Evolutionary conservation across 106 monocot species (phyloP).

Genomic region (Chionographis japonica): DNA sequence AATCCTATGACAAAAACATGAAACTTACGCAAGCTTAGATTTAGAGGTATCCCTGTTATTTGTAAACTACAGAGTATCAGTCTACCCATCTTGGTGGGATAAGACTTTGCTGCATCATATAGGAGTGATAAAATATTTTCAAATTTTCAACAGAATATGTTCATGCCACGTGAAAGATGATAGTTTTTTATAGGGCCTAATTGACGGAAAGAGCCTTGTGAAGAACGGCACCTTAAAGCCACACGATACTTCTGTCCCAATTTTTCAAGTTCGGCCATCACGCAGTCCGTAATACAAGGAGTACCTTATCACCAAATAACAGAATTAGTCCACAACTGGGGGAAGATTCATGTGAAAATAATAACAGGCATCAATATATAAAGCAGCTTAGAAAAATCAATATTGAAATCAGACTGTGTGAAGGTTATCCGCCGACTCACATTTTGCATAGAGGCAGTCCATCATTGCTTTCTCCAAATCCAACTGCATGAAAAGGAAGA

Average conservation of each 20-base stretch:
- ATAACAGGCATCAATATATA: neutral
- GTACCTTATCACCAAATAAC: constrained; percentile 46
- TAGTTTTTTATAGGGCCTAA: neutral
- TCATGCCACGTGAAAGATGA: neutral
- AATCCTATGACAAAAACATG: constrained; percentile 42
- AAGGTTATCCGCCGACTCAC: constrained; percentile 35
- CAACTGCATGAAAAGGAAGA: constrained; percentile 39
- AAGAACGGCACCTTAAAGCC: constrained; percentile 63
- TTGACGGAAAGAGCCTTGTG: neutral
- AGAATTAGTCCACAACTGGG: neutral
- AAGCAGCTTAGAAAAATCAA: neutral
- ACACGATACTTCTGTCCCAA: constrained; percentile 98
- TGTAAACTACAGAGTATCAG: no score
- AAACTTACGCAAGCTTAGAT: no score
- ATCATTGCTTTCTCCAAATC: constrained; percentile 98
- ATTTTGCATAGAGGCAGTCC: constrained; percentile 99
- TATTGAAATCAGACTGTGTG: neutral
- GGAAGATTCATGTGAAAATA: neutral
- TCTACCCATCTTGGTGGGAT: no score
- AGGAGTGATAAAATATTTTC: no score
- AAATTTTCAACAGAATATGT: no score
- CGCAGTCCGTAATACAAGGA: constrained; percentile 98
- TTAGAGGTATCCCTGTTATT: no score
- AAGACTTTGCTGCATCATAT: no score
- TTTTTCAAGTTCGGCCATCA: constrained; percentile 99